Percentiles rank a stretch among this genome's conserved stretches.
Conservation (phyloP, 169 alveolate genomes). For the Haemoproteus tartakovskyi region DNA sequence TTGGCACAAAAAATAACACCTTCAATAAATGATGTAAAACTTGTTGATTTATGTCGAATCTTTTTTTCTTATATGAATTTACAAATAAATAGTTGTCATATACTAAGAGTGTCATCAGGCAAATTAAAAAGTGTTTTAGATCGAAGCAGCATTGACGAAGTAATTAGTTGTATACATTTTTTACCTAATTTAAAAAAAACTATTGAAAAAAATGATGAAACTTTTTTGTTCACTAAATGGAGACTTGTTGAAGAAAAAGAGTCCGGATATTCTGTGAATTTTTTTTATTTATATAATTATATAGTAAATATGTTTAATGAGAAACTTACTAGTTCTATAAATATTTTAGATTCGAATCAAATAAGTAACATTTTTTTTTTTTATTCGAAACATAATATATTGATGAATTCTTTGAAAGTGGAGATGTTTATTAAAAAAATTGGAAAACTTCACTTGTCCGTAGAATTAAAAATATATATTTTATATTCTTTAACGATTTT, state of each 20-base stretch:
- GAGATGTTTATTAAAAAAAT: slow-evolving; percentile 26
- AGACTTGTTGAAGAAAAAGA: background rate
- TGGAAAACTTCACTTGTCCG: slow-evolving; percentile 11
- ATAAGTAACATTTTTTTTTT: slow-evolving; percentile 43
- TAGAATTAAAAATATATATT: slow-evolving; percentile 41
- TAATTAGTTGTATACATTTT: slow-evolving; percentile 57
- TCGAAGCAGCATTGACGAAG: slow-evolving; percentile 23
- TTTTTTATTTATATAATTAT: slow-evolving; percentile 28
- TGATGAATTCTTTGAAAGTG: slow-evolving; percentile 9
- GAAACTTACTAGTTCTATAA: slow-evolving; percentile 14
- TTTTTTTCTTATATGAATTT: slow-evolving; percentile 41
- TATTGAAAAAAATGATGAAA: slow-evolving; percentile 10
- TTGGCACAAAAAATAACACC: slow-evolving; percentile 37
- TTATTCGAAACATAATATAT: slow-evolving; percentile 51
- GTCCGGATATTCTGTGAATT: slow-evolving; percentile 11
- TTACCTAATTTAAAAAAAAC: slow-evolving; percentile 34
- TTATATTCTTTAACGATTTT: slow-evolving; percentile 45
- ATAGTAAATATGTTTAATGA: slow-evolving; percentile 38
- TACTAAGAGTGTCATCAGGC: slow-evolving; percentile 18
- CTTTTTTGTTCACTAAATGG: background rate
- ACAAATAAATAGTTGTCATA: slow-evolving; percentile 37
- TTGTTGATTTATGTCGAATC: slow-evolving; percentile 55
- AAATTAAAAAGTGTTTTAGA: slow-evolving; percentile 17
- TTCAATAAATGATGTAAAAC: slow-evolving; percentile 22
- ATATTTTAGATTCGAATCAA: slow-evolving; percentile 30